Evolutionary conservation across 306 rosid genomes (phyloP).

Genomic region (Purshia tridentata): DNA sequence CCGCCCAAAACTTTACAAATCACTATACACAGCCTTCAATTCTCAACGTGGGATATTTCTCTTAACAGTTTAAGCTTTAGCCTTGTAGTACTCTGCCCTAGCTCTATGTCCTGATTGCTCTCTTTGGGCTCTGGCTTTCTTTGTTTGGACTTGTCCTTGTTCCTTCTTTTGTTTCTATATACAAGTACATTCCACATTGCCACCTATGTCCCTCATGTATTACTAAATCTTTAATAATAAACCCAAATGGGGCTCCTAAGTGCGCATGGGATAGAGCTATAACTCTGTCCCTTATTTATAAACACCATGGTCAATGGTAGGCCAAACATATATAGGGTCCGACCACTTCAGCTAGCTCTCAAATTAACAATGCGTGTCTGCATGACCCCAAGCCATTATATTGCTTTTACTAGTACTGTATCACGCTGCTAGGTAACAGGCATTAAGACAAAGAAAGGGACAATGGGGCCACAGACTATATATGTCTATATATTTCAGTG

Average conservation of each 20-base stretch:
- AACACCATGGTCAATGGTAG: conserved; percentile 16
- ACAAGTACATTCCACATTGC: too few relatives aligned
- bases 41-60: too few relatives aligned
- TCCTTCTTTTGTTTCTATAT: not conserved
- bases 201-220: too few relatives aligned
- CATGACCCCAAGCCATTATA: conserved; percentile 1
- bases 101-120: not conserved
- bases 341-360: conserved; percentile 14
- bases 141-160: not conserved
- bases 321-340: not conserved
- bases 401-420: not conserved
- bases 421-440: not conserved
- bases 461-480: not conserved
- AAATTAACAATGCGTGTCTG: conserved; percentile 6
- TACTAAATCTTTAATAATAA: not conserved
- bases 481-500: not conserved
- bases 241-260: not conserved
- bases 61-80: not conserved
- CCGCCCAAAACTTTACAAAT: too few relatives aligned
- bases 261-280: conserved; percentile 10
- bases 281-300: conserved; percentile 12
- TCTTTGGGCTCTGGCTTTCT: not conserved
- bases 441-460: not conserved
- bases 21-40: too few relatives aligned
- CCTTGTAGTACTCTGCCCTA: not conserved